phyloP scores from a whole-genome alignment of 148 eudicot genomes.

The Salicornia ramosissima region DNA sequence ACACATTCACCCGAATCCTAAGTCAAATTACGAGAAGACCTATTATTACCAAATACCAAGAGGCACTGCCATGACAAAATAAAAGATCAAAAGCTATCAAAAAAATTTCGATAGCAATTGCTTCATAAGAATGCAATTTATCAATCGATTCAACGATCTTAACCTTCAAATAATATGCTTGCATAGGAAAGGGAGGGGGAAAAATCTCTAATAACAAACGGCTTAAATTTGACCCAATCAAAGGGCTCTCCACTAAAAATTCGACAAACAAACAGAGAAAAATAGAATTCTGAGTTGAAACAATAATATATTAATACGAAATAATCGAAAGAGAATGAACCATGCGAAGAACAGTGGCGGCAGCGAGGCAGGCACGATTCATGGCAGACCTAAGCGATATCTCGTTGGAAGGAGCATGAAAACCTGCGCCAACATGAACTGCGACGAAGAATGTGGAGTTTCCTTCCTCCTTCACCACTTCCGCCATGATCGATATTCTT shows the following conservation, averaged over 20 bases:
- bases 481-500: not conserved
- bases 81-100: not conserved
- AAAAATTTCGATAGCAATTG: not conserved
- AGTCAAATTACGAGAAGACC: not conserved
- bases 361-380: constrained; percentile 82
- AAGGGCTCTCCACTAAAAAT: too few relatives aligned
- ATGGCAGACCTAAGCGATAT: constrained; percentile 68
- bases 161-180: not conserved
- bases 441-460: constrained; percentile 68
- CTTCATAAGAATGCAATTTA: not conserved
- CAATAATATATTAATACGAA: not conserved
- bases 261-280: not conserved
- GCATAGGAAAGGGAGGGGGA: too few relatives aligned
- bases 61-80: not conserved
- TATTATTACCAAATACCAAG: not conserved
- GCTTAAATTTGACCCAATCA: not conserved
- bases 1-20: constrained; percentile 58
- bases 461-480: constrained; percentile 31
- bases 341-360: constrained; percentile 61
- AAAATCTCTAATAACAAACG: too few relatives aligned
- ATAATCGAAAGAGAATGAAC: constrained; percentile 26
- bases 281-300: not conserved
- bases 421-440: constrained; percentile 97
- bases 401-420: constrained; percentile 80
- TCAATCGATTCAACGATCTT: not conserved